Evolutionary conservation across 2,329 filamentous ascomycete species (phyloP).

Genomic region (Rhynchosporium graminicola): DNA sequence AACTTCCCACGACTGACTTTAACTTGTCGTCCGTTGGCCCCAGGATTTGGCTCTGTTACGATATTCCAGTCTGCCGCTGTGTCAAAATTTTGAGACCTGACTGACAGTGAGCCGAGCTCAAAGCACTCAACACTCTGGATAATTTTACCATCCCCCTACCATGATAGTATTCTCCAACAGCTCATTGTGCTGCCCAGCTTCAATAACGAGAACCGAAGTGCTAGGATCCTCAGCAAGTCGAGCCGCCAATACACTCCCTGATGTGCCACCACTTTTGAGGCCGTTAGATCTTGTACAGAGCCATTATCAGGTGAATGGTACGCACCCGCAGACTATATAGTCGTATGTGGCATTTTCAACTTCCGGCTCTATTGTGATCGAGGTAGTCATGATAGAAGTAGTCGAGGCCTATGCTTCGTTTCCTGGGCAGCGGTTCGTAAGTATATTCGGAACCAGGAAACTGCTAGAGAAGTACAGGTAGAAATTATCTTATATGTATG

Average conservation of each 20-base stretch:
- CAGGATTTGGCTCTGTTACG: slow-evolving; percentile 44
- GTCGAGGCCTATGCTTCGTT: neutral
- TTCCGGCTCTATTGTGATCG: slow-evolving; percentile 25
- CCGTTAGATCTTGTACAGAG: slow-evolving; percentile 1
- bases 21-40: slow-evolving; percentile 47
- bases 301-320: neutral
- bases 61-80: slow-evolving; percentile 55
- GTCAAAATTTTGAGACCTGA: slow-evolving; percentile 49
- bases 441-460: neutral
- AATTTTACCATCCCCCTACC: slow-evolving; percentile 47
- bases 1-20: slow-evolving; percentile 52
- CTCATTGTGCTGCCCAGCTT: slow-evolving; percentile 49
- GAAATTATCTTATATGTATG: neutral
- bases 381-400: slow-evolving; percentile 5
- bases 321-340: slow-evolving; percentile 37
- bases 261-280: slow-evolving; percentile 46
- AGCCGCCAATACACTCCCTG: slow-evolving; percentile 52
- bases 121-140: neutral
- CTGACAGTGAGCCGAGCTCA: neutral
- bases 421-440: neutral
- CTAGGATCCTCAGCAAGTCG: slow-evolving; percentile 54
- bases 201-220: slow-evolving; percentile 50
- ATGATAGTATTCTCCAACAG: slow-evolving; percentile 53
- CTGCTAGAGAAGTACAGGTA: neutral
- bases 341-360: slow-evolving; percentile 29